Evolutionary conservation across 2,329 filamentous ascomycete species (phyloP).

Genomic region (Septoria petroselini): DNA sequence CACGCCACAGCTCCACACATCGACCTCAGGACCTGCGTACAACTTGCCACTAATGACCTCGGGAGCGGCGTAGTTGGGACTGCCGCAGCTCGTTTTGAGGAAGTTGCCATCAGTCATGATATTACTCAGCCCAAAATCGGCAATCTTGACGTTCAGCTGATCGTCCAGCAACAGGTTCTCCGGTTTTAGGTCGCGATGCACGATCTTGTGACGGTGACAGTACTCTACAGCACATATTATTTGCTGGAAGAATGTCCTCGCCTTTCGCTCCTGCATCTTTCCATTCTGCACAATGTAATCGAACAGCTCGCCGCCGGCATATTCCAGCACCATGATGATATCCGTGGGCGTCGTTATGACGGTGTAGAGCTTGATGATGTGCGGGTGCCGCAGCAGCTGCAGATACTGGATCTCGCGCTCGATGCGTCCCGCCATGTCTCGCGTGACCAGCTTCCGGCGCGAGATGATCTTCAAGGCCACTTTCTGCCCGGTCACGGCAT

Average conservation of each 20-base stretch:
- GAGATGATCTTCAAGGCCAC: slow-evolving; percentile 98
- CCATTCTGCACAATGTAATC: slow-evolving; percentile 97
- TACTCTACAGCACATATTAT: slow-evolving; percentile 99
- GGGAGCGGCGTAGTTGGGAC: slow-evolving; percentile 95
- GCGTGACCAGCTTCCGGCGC: slow-evolving; percentile 89
- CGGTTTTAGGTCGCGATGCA: slow-evolving; percentile 94
- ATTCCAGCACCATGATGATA: slow-evolving; percentile 99
- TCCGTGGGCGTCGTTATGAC: slow-evolving; percentile 92
- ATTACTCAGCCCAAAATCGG: slow-evolving; percentile 96
- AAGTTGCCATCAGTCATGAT: slow-evolving; percentile 99
- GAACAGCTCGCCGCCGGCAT: slow-evolving; percentile 92
- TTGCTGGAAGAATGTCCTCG: slow-evolving; percentile 98
- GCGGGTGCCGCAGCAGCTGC: slow-evolving; percentile 89
- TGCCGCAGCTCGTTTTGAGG: slow-evolving; percentile 95
- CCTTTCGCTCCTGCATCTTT: slow-evolving; percentile 83
- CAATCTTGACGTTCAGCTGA: slow-evolving; percentile 97
- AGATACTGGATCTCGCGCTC: slow-evolving; percentile 98
- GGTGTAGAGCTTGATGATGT: slow-evolving; percentile 98
- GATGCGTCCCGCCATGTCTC: slow-evolving; percentile 96
- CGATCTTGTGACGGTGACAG: slow-evolving; percentile 97
- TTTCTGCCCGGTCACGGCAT: slow-evolving; percentile 87
- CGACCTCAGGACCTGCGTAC: slow-evolving; percentile 94
- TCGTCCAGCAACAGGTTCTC: slow-evolving; percentile 95
- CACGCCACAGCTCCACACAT: slow-evolving; percentile 86
- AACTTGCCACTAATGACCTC: slow-evolving; percentile 98